Conservation (phyloP, 208 protist species). For the Leishmania lainsoni region DNA sequence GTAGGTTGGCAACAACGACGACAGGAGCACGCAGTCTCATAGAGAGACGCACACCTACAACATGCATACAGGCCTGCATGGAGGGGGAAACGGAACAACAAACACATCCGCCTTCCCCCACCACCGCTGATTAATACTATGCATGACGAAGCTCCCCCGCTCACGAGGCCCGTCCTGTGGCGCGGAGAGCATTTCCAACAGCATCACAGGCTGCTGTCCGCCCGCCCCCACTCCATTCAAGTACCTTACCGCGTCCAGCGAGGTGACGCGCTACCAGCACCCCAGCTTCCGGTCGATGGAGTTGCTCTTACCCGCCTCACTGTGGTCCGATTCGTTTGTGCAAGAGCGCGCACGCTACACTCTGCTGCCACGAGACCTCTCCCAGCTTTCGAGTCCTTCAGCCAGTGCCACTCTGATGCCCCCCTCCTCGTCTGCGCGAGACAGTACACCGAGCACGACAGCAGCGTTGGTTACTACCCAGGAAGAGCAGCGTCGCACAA, state of each 20-base stretch:
- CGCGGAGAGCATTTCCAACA: background rate
- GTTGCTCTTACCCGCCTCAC: constrained; percentile 18
- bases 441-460: background rate
- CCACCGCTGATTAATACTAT: background rate
- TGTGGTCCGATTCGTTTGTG: constrained; percentile 37
- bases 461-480: background rate
- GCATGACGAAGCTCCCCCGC: background rate
- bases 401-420: background rate
- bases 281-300: constrained; percentile 22
- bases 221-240: background rate
- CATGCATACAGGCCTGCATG: background rate
- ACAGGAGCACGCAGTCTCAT: background rate
- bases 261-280: constrained; percentile 12
- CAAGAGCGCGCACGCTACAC: constrained; percentile 21
- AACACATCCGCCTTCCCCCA: background rate
- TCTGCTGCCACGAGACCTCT: background rate
- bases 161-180: background rate
- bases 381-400: background rate
- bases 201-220: background rate
- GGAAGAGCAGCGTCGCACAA: background rate
- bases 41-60: background rate
- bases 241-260: constrained; percentile 1
- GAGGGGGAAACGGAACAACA: background rate
- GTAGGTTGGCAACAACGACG: too few relatives aligned
- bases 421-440: background rate